phyloP scores from a whole-genome alignment of 495 filamentous ascomycete species.

The Talaromyces ruber region DNA sequence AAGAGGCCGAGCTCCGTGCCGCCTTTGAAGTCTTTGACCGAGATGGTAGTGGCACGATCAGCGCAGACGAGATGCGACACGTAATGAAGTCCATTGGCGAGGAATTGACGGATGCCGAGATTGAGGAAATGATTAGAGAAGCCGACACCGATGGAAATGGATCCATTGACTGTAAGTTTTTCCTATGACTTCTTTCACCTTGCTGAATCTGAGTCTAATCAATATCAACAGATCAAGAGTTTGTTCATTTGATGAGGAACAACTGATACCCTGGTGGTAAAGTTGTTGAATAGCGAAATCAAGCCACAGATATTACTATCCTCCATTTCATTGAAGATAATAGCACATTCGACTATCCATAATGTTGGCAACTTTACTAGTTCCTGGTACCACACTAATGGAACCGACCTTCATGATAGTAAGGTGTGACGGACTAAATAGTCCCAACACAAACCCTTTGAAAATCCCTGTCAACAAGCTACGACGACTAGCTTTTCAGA shows the following conservation, averaged over 20 bases:
- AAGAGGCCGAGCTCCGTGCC: constrained; percentile 35
- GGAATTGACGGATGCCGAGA: constrained; percentile 34
- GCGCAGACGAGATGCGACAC: constrained; percentile 31
- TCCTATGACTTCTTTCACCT: background rate
- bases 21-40: constrained; percentile 43
- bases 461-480: too few relatives aligned
- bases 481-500: too few relatives aligned
- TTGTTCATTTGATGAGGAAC: constrained; percentile 10
- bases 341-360: too few relatives aligned
- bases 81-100: constrained; percentile 39
- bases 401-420: too few relatives aligned
- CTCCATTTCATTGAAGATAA: background rate
- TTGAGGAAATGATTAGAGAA: constrained; percentile 40
- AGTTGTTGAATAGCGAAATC: background rate
- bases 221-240: constrained; percentile 7
- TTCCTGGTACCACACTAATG: too few relatives aligned
- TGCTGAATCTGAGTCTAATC: background rate
- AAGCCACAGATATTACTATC: background rate
- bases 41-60: constrained; percentile 39
- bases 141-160: constrained; percentile 40
- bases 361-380: too few relatives aligned
- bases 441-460: too few relatives aligned
- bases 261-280: background rate
- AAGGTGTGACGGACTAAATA: too few relatives aligned
- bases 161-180: constrained; percentile 35